A percentile compares a stretch with the other conserved stretches of the same genome.
phyloP scores from a whole-genome alignment of 106 monocot genomes.

The Dactylorhiza incarnata region DNA sequence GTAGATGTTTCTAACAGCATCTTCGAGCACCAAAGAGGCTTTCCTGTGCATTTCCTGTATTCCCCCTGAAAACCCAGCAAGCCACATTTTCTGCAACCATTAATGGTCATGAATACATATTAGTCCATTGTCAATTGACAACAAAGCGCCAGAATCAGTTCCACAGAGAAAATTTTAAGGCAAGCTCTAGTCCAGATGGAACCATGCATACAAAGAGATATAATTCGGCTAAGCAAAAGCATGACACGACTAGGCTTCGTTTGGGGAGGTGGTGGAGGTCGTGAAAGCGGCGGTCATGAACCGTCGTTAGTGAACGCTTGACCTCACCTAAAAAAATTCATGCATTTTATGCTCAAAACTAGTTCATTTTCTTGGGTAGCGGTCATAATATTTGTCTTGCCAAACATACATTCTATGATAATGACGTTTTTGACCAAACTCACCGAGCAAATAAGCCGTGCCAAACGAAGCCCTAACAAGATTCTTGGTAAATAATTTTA shows the following conservation, averaged over 20 bases:
- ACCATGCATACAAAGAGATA: background rate
- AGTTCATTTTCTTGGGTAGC: no score
- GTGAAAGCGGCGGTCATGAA: no score
- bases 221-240: background rate
- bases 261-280: no score
- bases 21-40: slow-evolving; percentile 95
- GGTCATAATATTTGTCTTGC: no score
- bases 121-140: background rate
- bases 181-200: background rate
- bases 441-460: no score
- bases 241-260: background rate
- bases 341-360: no score
- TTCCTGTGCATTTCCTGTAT: slow-evolving; percentile 99
- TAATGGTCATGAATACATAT: background rate
- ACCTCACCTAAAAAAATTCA: no score
- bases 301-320: no score
- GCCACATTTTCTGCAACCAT: slow-evolving; percentile 87
- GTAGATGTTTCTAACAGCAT: slow-evolving; percentile 98
- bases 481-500: no score
- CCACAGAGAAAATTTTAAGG: background rate
- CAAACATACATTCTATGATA: no score
- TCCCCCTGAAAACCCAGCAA: slow-evolving; percentile 93
- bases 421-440: no score
- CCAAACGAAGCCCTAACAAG: no score
- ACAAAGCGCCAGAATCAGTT: background rate